Base-by-base conservation (phyloP, 106 monocot species). In the Agapanthus africanus region DNA sequence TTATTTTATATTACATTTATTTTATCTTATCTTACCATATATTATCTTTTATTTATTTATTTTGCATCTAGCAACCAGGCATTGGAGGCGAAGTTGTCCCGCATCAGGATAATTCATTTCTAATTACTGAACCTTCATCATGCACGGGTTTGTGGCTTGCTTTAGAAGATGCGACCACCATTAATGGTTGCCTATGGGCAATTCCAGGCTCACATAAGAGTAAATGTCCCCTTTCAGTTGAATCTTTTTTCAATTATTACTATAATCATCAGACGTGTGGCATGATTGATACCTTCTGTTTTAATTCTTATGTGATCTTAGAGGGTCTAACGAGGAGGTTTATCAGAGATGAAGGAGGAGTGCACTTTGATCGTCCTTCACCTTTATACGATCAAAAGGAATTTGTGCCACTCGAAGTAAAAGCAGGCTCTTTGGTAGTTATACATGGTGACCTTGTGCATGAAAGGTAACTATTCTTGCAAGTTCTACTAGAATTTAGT, bases 81-180 rank as follows among this genome's bases (percentile, higher is more conserved):
- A 99, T 99, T 74, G 92, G 97, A 28, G 97, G 92, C 68, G 97
- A 92, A 79, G 97, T 93, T 37, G 90, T 93, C 46, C 97, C 97
- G 6, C 97, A 99, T 81, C 97, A 99, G 80, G 97, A 99, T 63
- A 93, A 87, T 67, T 89, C 97, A 31, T 99, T 99, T 71, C 79
- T 99, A 7, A 76, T 79, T 50, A 99, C 97, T 7, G 89, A 87
- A n/a, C 97, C 97, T 59, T 42, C 81, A 52, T 84, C 92, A 40
- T 99, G 97, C 77, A 93, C 77, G 35, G 97, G 97, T 18, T 60
- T 99, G 66, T 99, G 97, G 97, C 81, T 99, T 44, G 92, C 97
- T 39, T 76, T 99, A 30, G 84, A 99, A 80, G 92, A 99, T 89
- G 91, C 91, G 39, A 83, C 84, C 4, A 71, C 77, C 41, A 77